Percentiles rank a stretch among this genome's conserved stretches.
phyloP scores from a whole-genome alignment of 345 rosid genomes.

The Aurinia saxatilis region DNA sequence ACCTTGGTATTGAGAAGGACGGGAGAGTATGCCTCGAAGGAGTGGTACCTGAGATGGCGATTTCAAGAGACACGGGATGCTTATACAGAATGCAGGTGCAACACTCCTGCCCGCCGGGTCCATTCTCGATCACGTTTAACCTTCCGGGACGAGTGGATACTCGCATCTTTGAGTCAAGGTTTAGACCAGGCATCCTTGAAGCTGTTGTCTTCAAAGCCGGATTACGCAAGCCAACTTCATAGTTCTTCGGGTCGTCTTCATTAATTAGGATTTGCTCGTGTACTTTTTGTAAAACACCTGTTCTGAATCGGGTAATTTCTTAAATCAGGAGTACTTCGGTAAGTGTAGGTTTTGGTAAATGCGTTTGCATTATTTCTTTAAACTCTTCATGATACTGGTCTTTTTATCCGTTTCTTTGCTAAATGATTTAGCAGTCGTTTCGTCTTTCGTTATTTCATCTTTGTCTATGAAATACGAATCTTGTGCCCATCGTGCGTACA shows the following conservation, averaged over 20 bases:
- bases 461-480: too few relatives aligned
- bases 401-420: too few relatives aligned
- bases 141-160: constrained; percentile 82
- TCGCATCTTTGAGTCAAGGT: constrained; percentile 36
- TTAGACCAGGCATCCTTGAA: constrained; percentile 59
- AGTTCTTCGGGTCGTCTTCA: neutral
- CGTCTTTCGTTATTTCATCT: too few relatives aligned
- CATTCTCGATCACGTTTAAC: constrained; percentile 50
- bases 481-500: constrained; percentile 12
- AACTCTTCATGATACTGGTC: too few relatives aligned
- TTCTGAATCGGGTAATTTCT: neutral
- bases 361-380: too few relatives aligned
- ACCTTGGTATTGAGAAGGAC: constrained; percentile 41
- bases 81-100: constrained; percentile 40
- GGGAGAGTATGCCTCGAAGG: constrained; percentile 62
- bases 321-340: too few relatives aligned
- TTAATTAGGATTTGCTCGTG: neutral
- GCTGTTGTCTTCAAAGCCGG: constrained; percentile 46
- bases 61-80: constrained; percentile 26
- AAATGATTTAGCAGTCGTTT: too few relatives aligned
- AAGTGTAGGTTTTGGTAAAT: too few relatives aligned
- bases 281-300: neutral
- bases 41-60: constrained; percentile 29
- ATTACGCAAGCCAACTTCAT: neutral
- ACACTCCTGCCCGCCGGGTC: constrained; percentile 49